Base-by-base conservation (phyloP, 2,329 filamentous ascomycete species). In the Alternaria postmessia region DNA sequence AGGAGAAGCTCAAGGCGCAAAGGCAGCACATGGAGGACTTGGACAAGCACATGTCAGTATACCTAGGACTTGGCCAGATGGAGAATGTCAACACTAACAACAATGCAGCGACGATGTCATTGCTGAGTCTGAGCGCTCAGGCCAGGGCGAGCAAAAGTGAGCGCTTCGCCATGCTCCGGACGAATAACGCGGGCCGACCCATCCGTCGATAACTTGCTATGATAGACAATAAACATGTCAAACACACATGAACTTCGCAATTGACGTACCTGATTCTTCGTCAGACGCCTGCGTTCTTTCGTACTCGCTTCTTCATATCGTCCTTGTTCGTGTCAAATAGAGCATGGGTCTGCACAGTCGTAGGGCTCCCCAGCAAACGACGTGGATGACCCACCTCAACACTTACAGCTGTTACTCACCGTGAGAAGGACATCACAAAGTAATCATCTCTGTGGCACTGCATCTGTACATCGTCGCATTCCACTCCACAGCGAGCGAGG, bases 11-110 rank as follows among this genome's bases (percentile, higher is more conserved):
- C 67, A 75, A 81, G 65, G 88, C 92, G 80, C 93, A 97, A 84
- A 88, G 92, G 80, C 82, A 88, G 69, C 92, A 96, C 83, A 88
- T 97, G 68, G 85, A 94, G 77, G 90, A 94, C 79, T 88, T 97
- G 64, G 89, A 93, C 74, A 87, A 91, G 75, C 91, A 96, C 86
- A 93, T 97, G 92, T 95, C 82, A 77, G 90, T 66, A 43, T 32
- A 55, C 44, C 43, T 9, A 12, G 11, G 7, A 14, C 34, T 54
- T 22, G 28, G 22, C 30, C 28, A 24, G 16, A 14, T 32, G 28
- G n/a, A 24, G 42, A 38, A n/a, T 26, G 26, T 41, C 44, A 52
- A 53, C 9, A 65, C 70, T 71, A 44, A 68, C 67, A 36, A n/a
- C 58, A 30, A 16, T 36, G 63, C 73, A 95, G 92, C 76, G 89